Evolutionary conservation across 371 early-diverging fungal genomes (phyloP), one percentile per base, ranked within the genome.

Genomic region (Mortierella sp.): DNA sequence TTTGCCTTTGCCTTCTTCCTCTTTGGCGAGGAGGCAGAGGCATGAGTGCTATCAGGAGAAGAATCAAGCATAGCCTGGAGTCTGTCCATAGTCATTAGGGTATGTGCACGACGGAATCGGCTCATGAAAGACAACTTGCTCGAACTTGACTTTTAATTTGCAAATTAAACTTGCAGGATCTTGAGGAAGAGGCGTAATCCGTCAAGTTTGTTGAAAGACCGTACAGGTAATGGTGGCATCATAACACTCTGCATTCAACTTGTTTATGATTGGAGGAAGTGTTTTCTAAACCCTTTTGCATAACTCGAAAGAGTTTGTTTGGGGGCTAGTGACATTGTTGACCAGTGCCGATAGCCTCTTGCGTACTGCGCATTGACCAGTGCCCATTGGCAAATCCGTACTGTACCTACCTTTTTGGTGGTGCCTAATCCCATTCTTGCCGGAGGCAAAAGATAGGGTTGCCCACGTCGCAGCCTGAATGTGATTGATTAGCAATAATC

Each of bases 1-100:
- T 64, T 64, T 42, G 71, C 58, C 64, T 58, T 69, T n/a, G 32
- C 35, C 57, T 53, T 64, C 37, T 61, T 65, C 34, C 42, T 59
- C 61, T 65, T 71, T 31, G 19, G 15, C 1, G 60, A 60, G 0
- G 72, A 65, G 19, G 65, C 26, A 3, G 57, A 35, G 1, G 26
- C 26, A 0, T 65, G 65, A 2, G 72, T 65, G n/a, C 54, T 29
- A 13, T 64, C 53, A 1, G 72, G 54, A 15, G 59, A 59, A 13
- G 66, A 43, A 28, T 42, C 34, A 54, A 71, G 42, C 43, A 60
- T 71, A 28, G 72, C 65, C 19, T 64, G 66, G 35, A 71, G 22
- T 26, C 65, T 71, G 65, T 65, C 72, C 72, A 71, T 71, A 37
- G 61, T 71, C 3, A 66, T 31, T 4, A 66, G 72, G 22, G 60